Percentiles rank a stretch among this genome's conserved stretches.
Evolutionary conservation across 2,329 filamentous ascomycete genomes (phyloP).

Genomic region (Furcasterigmium sp.): DNA sequence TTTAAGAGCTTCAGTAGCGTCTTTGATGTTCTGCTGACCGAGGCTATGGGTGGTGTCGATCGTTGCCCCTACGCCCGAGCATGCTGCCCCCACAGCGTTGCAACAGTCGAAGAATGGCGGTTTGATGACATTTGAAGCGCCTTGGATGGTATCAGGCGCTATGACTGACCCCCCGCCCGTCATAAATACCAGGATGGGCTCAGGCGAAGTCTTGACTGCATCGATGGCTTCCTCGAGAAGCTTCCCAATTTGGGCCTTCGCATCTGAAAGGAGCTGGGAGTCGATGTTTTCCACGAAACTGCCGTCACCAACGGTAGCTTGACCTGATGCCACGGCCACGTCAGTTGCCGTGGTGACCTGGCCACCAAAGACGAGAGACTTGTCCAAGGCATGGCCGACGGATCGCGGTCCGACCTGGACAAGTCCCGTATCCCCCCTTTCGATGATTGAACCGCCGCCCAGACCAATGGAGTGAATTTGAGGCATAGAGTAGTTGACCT

Average conservation of each 20-base stretch:
- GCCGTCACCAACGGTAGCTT: not conserved
- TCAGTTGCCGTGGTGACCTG: constrained; percentile 15
- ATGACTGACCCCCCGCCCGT: constrained; percentile 10
- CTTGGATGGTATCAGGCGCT: constrained; percentile 10
- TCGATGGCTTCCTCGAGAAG: constrained; percentile 15
- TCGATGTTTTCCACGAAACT: not conserved
- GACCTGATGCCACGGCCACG: constrained; percentile 11
- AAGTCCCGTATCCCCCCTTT: not conserved
- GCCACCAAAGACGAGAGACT: constrained; percentile 16
- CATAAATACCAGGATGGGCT: constrained; percentile 14
- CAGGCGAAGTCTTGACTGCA: constrained; percentile 14
- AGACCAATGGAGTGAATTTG: constrained; percentile 16
- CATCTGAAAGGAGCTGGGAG: constrained; percentile 5
- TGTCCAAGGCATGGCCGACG: constrained; percentile 15
- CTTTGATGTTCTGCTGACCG: too few relatives aligned
- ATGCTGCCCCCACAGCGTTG: constrained; percentile 16
- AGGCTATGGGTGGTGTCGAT: constrained; percentile 9
- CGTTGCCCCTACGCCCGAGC: constrained; percentile 13
- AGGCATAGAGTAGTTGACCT: constrained; percentile 16
- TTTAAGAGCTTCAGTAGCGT: too few relatives aligned
- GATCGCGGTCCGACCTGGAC: constrained; percentile 16
- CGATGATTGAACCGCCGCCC: constrained; percentile 12
- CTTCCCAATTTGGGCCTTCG: constrained; percentile 5
- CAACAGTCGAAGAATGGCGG: constrained; percentile 14
- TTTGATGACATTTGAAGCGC: constrained; percentile 12